Percentiles rank a stretch among this genome's conserved stretches.
Conservation (phyloP, 768 basidiomycete genomes). For the Tricholomella constricta region DNA sequence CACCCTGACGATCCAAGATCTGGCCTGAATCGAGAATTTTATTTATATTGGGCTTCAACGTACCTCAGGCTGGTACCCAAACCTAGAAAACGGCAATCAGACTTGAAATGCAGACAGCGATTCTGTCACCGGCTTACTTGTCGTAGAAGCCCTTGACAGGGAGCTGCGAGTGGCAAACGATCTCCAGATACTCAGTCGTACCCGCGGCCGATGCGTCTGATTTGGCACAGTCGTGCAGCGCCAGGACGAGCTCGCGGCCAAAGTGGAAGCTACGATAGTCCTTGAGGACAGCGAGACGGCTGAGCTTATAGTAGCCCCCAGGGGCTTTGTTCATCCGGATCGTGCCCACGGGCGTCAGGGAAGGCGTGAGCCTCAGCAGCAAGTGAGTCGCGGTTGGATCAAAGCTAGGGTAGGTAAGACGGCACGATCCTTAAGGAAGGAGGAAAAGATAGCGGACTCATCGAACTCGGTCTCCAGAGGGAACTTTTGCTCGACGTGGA, state of each 20-base stretch:
- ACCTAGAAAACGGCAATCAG: conserved; percentile 44
- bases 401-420: conserved; percentile 39
- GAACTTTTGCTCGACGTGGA: conserved; percentile 69
- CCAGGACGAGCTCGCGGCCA: conserved; percentile 65
- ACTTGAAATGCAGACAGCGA: conserved; percentile 8
- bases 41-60: conserved; percentile 25
- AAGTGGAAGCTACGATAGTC: conserved; percentile 64
- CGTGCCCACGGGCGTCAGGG: conserved; percentile 67
- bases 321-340: conserved; percentile 52
- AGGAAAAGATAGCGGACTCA: conserved; percentile 45
- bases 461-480: conserved; percentile 76
- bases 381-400: conserved; percentile 72
- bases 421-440: not conserved
- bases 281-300: conserved; percentile 67
- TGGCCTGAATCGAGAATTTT: conserved; percentile 16
- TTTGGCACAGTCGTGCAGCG: conserved; percentile 61
- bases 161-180: conserved; percentile 73
- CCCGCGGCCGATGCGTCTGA: conserved; percentile 39
- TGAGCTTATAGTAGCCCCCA: conserved; percentile 67
- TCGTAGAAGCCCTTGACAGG: conserved; percentile 73
- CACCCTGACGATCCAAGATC: conserved; percentile 50
- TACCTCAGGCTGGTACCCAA: conserved; percentile 70
- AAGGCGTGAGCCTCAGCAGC: conserved; percentile 66
- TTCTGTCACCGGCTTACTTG: conserved; percentile 51
- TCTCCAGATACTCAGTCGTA: conserved; percentile 33